Conservation (phyloP, 2,329 filamentous ascomycete species). For the Colletotrichum gigasporum region DNA sequence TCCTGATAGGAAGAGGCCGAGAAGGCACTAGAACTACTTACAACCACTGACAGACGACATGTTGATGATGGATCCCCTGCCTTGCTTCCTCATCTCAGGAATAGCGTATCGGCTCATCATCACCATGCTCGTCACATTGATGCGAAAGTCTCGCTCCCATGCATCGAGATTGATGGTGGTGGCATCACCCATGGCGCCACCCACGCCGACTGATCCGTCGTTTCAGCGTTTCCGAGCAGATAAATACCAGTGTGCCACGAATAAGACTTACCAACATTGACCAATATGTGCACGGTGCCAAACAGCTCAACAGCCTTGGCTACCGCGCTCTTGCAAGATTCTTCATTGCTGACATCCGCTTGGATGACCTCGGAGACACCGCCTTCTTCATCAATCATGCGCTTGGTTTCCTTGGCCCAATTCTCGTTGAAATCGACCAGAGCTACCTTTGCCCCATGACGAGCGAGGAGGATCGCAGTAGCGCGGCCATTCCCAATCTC, state of each 20-base stretch:
- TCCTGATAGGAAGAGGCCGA: no score
- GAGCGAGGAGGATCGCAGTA: constrained; percentile 39
- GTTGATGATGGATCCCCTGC: constrained; percentile 41
- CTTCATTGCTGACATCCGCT: constrained; percentile 37
- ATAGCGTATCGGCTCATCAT: constrained; percentile 70
- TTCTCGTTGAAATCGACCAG: constrained; percentile 38
- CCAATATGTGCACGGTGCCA: constrained; percentile 38
- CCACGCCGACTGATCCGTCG: constrained; percentile 42
- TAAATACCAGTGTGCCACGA: not conserved
- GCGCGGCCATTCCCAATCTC: constrained; percentile 42
- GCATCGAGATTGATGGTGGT: constrained; percentile 35
- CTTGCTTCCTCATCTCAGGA: constrained; percentile 61
- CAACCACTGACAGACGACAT: constrained; percentile 33
- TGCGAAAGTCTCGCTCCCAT: constrained; percentile 43
- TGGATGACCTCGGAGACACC: constrained; percentile 38
- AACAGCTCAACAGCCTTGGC: constrained; percentile 36
- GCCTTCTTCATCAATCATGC: constrained; percentile 40
- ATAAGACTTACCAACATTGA: constrained; percentile 37
- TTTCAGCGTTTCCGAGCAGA: no score
- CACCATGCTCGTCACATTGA: constrained; percentile 74
- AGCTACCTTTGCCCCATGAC: constrained; percentile 38
- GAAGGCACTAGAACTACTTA: no score
- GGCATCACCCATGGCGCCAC: not conserved
- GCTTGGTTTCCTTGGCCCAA: constrained; percentile 38
- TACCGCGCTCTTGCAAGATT: constrained; percentile 35